Percentiles rank a stretch among this genome's conserved stretches.
These are phyloP conservation scores for Pseudisothecium myosuroides DNA, from an alignment of 225 moss, liverwort and hornwort species.

Conservation along the genomic window DNA sequence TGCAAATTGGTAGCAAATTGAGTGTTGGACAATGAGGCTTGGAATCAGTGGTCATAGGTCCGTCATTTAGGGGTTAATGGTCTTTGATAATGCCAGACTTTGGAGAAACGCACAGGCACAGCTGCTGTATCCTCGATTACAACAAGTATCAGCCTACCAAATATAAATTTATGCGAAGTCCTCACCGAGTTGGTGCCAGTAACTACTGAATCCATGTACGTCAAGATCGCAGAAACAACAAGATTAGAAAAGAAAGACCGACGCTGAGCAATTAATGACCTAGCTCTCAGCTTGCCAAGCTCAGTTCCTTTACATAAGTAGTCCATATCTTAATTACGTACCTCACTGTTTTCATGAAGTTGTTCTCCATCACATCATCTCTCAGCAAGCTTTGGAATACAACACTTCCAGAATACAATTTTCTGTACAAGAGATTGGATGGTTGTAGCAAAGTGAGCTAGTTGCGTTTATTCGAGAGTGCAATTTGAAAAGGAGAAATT, in stretches of 20 bases:
- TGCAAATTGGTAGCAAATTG: too few relatives aligned
- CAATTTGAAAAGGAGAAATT: background rate
- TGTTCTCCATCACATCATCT: background rate
- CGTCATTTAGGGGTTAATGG: too few relatives aligned
- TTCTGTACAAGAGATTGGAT: background rate
- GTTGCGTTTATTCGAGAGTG: background rate
- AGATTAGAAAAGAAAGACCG: background rate
- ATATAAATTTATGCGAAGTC: background rate
- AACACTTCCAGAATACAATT: background rate
- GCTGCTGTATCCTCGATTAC: background rate
- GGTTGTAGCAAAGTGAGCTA: background rate
- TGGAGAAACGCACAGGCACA: background rate
- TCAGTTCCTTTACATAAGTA: background rate
- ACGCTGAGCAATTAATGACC: background rate
- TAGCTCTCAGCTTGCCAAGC: background rate
- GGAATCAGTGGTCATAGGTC: too few relatives aligned
- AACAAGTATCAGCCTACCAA: background rate
- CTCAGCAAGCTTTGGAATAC: background rate
- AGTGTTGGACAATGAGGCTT: too few relatives aligned
- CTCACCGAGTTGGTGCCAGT: background rate
- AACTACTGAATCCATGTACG: background rate
- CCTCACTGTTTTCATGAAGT: background rate
- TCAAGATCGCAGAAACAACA: too few relatives aligned
- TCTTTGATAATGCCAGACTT: background rate
- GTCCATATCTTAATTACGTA: background rate